Percentiles rank a stretch among this genome's conserved stretches.
These are phyloP conservation scores for Talaromyces sp. DNA, from an alignment of 2,329 filamentous ascomycete species.

Conservation along the genomic window DNA sequence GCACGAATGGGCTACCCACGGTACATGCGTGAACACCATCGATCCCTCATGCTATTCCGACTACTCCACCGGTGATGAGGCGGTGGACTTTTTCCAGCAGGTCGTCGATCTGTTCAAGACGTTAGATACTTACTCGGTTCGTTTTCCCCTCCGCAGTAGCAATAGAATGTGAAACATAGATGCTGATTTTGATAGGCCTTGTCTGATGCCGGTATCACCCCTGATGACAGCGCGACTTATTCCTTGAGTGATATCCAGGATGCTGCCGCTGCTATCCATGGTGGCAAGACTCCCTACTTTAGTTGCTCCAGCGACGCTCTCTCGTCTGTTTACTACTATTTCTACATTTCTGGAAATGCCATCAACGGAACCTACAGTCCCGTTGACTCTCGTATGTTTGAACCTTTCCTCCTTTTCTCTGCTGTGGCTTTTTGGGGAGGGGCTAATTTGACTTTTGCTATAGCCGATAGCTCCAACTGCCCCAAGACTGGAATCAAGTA, in stretches of 20 bases:
- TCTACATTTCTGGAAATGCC: slow-evolving; percentile 52
- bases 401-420: background rate
- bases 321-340: slow-evolving; percentile 56
- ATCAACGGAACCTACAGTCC: slow-evolving; percentile 60
- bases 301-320: slow-evolving; percentile 48
- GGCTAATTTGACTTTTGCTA: slow-evolving; percentile 22
- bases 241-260: slow-evolving; percentile 48
- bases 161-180: no score
- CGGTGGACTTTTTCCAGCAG: slow-evolving; percentile 56
- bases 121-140: slow-evolving; percentile 52
- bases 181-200: slow-evolving; percentile 42
- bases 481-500: slow-evolving; percentile 62
- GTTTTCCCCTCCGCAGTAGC: background rate
- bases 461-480: slow-evolving; percentile 58
- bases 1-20: slow-evolving; percentile 70
- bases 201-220: slow-evolving; percentile 53
- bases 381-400: slow-evolving; percentile 47
- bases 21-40: slow-evolving; percentile 68
- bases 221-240: slow-evolving; percentile 50
- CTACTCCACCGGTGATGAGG: slow-evolving; percentile 54
- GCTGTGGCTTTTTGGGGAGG: background rate
- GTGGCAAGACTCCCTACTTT: slow-evolving; percentile 49
- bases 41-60: slow-evolving; percentile 60
- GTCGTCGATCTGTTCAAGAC: slow-evolving; percentile 54
- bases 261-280: slow-evolving; percentile 48